These are phyloP conservation scores for Lepiota venenata DNA, from an alignment of 768 basidiomycete species.

Conservation along the genomic window DNA sequence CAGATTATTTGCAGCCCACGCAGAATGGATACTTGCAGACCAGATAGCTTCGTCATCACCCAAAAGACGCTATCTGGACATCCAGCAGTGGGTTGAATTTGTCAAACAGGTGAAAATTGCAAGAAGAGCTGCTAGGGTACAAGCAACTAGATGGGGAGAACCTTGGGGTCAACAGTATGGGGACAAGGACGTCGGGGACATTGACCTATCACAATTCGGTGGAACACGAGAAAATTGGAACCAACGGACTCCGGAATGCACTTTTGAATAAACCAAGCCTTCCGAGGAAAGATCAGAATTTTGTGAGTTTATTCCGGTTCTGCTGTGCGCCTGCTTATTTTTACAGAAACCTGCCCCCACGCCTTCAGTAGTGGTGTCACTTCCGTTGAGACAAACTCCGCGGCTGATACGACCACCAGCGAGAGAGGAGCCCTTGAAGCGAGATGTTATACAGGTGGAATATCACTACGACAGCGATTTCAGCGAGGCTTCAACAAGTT, in stretches of 20 bases:
- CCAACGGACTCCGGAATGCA: slow-evolving; percentile 18
- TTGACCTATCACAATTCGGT: slow-evolving; percentile 30
- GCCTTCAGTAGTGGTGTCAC: neutral
- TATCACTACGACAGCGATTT: slow-evolving; percentile 55
- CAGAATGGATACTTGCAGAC: slow-evolving; percentile 56
- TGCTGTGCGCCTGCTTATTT: neutral
- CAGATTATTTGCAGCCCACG: slow-evolving; percentile 49
- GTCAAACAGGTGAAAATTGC: slow-evolving; percentile 27
- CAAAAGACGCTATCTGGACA: slow-evolving; percentile 32
- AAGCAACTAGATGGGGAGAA: slow-evolving; percentile 29
- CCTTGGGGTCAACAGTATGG: slow-evolving; percentile 21
- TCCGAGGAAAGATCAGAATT: slow-evolving; percentile 9
- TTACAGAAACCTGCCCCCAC: neutral
- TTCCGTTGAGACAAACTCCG: neutral
- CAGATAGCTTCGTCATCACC: slow-evolving; percentile 29
- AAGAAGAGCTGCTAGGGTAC: slow-evolving; percentile 26
- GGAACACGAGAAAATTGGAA: slow-evolving; percentile 26
- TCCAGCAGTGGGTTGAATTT: slow-evolving; percentile 47
- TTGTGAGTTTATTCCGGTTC: neutral
- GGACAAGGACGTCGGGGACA: slow-evolving; percentile 9
- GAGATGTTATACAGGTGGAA: neutral
- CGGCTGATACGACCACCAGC: neutral
- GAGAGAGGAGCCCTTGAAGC: neutral
- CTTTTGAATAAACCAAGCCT: slow-evolving; percentile 9
- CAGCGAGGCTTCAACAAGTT: slow-evolving; percentile 44